phyloP scores from a whole-genome alignment of 768 basidiomycete species.

The Krasilnikovozyma curviuscula region DNA sequence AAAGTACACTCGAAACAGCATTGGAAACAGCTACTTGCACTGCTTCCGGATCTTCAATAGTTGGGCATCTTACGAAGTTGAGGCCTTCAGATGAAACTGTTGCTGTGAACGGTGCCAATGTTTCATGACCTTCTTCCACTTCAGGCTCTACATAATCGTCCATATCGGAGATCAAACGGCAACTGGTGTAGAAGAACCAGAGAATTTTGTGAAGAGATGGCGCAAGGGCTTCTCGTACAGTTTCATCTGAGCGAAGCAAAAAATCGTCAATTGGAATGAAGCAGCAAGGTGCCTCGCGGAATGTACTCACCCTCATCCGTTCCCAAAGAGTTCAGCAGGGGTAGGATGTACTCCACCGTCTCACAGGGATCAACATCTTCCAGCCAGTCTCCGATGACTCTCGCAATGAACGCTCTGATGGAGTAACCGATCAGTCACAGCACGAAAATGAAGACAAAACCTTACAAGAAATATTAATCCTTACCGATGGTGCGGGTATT shows the following conservation, averaged over 20 bases:
- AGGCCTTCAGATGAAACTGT: too few relatives aligned
- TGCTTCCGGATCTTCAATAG: too few relatives aligned
- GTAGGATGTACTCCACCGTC: slow-evolving; percentile 79
- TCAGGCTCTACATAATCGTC: too few relatives aligned
- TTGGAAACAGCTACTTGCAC: too few relatives aligned
- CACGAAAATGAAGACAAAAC: not conserved
- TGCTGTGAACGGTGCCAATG: too few relatives aligned
- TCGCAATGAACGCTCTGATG: slow-evolving; percentile 57
- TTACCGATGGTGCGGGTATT: slow-evolving; percentile 41
- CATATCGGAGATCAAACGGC: too few relatives aligned
- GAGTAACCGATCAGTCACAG: not conserved
- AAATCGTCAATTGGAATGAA: not conserved
- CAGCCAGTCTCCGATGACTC: slow-evolving; percentile 60
- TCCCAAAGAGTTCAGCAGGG: slow-evolving; percentile 65
- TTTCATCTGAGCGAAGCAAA: slow-evolving; percentile 41
- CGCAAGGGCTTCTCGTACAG: slow-evolving; percentile 71
- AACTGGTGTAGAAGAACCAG: slow-evolving; percentile 77
- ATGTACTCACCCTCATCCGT: slow-evolving; percentile 54
- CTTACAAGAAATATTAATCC: slow-evolving; percentile 11
- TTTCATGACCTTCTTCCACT: too few relatives aligned
- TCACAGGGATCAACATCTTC: slow-evolving; percentile 58
- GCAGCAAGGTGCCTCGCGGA: not conserved
- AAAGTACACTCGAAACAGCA: too few relatives aligned
- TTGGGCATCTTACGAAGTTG: too few relatives aligned
- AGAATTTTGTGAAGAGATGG: slow-evolving; percentile 58